phyloP scores from a whole-genome alignment of 805 yeast genomes.

The Teunomyces panamensis region DNA sequence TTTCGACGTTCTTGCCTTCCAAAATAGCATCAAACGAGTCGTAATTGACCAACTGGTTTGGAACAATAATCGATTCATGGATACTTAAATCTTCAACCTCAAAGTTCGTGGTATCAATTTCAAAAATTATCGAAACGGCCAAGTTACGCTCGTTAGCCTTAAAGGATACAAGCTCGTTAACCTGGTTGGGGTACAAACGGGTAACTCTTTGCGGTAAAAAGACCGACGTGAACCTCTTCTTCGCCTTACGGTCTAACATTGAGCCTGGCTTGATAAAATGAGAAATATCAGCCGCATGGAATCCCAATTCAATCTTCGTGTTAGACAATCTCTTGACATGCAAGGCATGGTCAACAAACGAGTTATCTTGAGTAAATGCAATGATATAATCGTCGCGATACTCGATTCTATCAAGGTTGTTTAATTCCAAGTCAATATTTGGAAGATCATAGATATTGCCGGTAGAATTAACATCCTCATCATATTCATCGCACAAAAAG shows the following conservation, averaged over 20 bases:
- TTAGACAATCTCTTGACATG: constrained; percentile 66
- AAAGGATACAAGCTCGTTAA: constrained; percentile 61
- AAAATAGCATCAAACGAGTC: constrained; percentile 55
- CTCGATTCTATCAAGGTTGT: constrained; percentile 43
- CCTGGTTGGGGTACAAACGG: constrained; percentile 63
- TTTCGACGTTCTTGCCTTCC: constrained; percentile 20
- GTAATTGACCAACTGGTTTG: constrained; percentile 56
- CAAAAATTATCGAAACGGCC: constrained; percentile 75
- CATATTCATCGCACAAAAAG: constrained; percentile 76
- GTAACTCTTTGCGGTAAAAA: constrained; percentile 75
- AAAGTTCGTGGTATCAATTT: constrained; percentile 66
- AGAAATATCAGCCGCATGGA: constrained; percentile 81
- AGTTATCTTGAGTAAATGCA: constrained; percentile 58
- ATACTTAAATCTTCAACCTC: constrained; percentile 76
- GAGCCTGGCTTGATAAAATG: constrained; percentile 71
- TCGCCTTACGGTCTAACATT: constrained; percentile 79
- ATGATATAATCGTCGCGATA: constrained; percentile 60
- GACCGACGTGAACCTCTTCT: constrained; percentile 86
- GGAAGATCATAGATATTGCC: constrained; percentile 37
- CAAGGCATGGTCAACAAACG: constrained; percentile 71
- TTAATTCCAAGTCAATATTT: constrained; percentile 35
- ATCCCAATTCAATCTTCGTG: constrained; percentile 72
- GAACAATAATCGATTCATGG: constrained; percentile 66
- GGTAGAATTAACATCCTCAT: constrained; percentile 35
- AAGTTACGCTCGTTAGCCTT: constrained; percentile 57